phyloP scores from a whole-genome alignment of 345 rosid genomes.

The Populus tremula region DNA sequence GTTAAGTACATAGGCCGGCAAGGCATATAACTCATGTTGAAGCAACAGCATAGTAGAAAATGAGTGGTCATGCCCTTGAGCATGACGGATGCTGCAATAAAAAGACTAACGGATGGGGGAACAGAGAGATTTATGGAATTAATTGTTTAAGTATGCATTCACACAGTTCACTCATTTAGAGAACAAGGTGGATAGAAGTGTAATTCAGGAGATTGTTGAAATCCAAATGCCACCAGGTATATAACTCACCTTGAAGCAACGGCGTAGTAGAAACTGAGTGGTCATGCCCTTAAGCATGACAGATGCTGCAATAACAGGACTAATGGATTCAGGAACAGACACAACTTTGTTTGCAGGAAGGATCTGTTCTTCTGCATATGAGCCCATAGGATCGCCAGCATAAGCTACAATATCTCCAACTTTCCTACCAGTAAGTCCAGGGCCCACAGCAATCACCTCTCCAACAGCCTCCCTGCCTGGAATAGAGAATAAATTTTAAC shows the following conservation, averaged over 20 bases:
- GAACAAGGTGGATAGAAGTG: too few species aligned
- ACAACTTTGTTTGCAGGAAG: slow-evolving; percentile 77
- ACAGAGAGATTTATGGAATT: too few species aligned
- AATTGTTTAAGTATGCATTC: too few species aligned
- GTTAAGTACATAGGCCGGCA: too few species aligned
- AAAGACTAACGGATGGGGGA: too few species aligned
- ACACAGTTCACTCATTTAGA: too few species aligned
- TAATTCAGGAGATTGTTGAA: too few species aligned
- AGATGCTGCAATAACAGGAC: slow-evolving; percentile 73
- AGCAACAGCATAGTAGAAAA: too few species aligned
- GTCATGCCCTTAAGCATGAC: slow-evolving; percentile 89
- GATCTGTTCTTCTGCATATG: slow-evolving; percentile 86
- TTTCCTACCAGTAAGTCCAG: slow-evolving; percentile 68
- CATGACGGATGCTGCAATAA: too few species aligned
- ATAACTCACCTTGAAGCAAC: slow-evolving; percentile 74
- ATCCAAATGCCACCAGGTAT: not conserved
- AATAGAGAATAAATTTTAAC: not conserved
- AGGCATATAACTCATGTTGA: too few species aligned
- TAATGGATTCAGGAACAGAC: slow-evolving; percentile 76
- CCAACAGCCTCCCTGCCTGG: slow-evolving; percentile 90
- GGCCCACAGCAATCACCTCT: slow-evolving; percentile 78
- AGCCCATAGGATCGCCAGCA: slow-evolving; percentile 72
- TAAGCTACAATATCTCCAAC: slow-evolving; percentile 89
- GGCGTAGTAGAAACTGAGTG: slow-evolving; percentile 60
- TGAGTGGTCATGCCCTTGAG: too few species aligned